Base-by-base conservation (phyloP, 129 eudicot species). In the Logfia minima region DNA sequence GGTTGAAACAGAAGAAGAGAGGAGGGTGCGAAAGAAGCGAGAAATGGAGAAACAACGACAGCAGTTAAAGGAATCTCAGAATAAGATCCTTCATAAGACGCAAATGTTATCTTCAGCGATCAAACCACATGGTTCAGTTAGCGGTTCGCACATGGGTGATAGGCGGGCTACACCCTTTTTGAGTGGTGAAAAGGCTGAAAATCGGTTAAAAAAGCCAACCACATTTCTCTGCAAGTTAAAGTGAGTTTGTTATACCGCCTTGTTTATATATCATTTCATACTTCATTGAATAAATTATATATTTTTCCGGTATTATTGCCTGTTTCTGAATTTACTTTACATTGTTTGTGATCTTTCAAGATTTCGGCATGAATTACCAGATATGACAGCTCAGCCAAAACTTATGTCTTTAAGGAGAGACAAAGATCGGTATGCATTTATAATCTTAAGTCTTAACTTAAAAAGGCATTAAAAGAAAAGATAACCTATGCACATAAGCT, bases 341-440 rank as follows among this genome's bases (percentile, higher is more conserved):
- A 13, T 56, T 56, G 80, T 70, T 60, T 69, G 68, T 78, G 72
- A 51, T 66, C 56, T 79, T 80, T 88, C 86, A 71, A 93, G 98
- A 86, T 93, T 93, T 80, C 92, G 97, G 60, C 86, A 93, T 85
- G 98, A 93, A 79, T 81, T 93, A 55, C 98, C 98, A 66, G 97
- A 93, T 83, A 81, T 89, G 26, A 85, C 92, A 13, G 91, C 90
- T 28, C 96, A 93, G 82, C 87, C 87, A 69, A 93, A 93, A 88
- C 92, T 93, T 82, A 35, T 88, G 83, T 59, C 89, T 51, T 59
- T 82, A 55, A 86, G 77, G 23, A 88, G 92, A 83, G 98, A 90
- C 78, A 85, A 82, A 75, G 97, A 93, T 55, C 82, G 98, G 98
- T 93, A 85, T 51, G 87, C 68, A 13, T 32, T 74, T 39, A 4